These are phyloP conservation scores for Penicillium psychrosexuale DNA, from an alignment of 2,329 filamentous ascomycete species.

Conservation along the genomic window DNA sequence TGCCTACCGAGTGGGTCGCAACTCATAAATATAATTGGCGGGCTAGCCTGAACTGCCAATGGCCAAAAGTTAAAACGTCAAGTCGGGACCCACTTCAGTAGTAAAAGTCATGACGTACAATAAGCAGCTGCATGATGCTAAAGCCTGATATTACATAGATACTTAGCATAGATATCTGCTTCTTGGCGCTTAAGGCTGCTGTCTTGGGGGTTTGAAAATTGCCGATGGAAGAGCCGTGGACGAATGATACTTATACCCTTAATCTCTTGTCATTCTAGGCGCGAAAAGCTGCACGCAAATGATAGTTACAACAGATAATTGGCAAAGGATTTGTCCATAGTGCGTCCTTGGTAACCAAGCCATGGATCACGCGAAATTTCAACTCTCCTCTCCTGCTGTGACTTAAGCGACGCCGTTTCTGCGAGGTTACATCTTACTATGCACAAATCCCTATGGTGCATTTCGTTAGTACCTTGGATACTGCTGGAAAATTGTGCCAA, in stretches of 20 bases:
- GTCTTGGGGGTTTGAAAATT: not conserved
- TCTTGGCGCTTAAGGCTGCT: not conserved
- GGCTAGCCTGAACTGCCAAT: not conserved
- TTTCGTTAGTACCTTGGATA: not conserved
- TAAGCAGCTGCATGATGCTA: conserved; percentile 2
- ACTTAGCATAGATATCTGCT: not conserved
- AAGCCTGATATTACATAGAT: not conserved
- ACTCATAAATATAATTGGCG: not conserved
- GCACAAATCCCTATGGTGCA: not conserved
- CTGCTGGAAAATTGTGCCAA: not conserved
- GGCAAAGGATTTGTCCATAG: not conserved
- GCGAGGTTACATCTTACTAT: conserved; percentile 2
- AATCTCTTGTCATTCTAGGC: not conserved
- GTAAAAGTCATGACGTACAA: conserved; percentile 2
- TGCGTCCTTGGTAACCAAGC: not conserved
- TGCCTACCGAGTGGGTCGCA: not conserved
- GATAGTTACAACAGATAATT: not conserved
- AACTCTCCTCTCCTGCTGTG: not conserved
- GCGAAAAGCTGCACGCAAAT: not conserved
- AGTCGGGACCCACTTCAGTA: not conserved
- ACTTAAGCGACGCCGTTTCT: not conserved
- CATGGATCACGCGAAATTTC: not conserved
- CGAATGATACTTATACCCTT: not conserved
- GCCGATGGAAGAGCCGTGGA: not conserved
- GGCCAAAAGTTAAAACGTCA: not conserved